Evolutionary conservation across 345 rosid genomes (phyloP).

Genomic region (Salix arbutifolia): DNA sequence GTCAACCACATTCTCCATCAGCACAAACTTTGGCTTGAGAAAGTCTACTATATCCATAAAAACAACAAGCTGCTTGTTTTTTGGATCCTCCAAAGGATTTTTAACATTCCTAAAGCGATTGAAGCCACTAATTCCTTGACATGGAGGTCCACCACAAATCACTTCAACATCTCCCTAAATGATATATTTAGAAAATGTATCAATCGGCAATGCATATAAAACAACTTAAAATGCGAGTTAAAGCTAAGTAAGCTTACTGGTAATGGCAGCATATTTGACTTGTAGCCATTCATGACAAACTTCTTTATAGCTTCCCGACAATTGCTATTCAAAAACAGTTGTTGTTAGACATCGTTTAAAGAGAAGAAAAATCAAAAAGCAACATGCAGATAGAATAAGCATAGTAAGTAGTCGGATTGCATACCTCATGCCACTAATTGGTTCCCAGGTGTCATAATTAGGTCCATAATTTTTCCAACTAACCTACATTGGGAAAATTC

Average conservation of each 20-base stretch:
- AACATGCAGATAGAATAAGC: not conserved
- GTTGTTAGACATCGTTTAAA: not conserved
- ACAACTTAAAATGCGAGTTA: not conserved
- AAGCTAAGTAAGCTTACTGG: constrained; percentile 41
- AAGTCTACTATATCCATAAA: constrained; percentile 66
- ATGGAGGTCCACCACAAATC: constrained; percentile 87
- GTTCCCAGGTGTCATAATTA: constrained; percentile 63
- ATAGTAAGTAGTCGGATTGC: not conserved
- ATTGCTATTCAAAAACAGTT: constrained; percentile 28
- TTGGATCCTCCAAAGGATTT: constrained; percentile 53
- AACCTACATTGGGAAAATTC: constrained; percentile 38
- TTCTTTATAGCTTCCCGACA: constrained; percentile 42
- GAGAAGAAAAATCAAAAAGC: not conserved
- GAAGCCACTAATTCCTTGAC: constrained; percentile 81
- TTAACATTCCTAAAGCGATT: constrained; percentile 54
- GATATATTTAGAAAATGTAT: not conserved
- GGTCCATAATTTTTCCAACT: constrained; percentile 59
- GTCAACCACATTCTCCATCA: constrained; percentile 88
- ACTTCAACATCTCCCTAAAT: constrained; percentile 61
- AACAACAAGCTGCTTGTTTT: constrained; percentile 54
- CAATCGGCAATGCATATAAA: not conserved
- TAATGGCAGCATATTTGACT: constrained; percentile 48
- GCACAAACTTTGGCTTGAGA: constrained; percentile 57
- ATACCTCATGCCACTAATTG: constrained; percentile 53
- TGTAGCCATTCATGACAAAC: constrained; percentile 46